Evolutionary conservation across 345 rosid species (phyloP), one percentile per base, ranked within the genome.

Genomic region (Acer campestre): DNA sequence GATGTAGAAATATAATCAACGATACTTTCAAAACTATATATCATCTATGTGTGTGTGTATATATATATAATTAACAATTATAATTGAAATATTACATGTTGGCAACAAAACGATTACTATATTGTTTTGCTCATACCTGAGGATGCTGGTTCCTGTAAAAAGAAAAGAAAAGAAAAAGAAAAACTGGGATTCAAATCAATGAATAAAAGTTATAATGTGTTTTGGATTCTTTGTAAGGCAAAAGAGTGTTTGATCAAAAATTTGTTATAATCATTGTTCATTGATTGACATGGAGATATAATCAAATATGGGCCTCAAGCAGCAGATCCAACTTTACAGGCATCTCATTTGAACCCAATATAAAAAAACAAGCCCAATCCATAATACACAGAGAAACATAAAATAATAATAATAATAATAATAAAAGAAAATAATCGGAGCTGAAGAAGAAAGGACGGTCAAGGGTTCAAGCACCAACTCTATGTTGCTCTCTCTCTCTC

Each of bases 401-500:
- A 1, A 29, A 29, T 29, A 29, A 29, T 29, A 1, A 12, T n/a
- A 14, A 14, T 7, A 51, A 51, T 2, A 17, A 70, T 23, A 3
- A 46, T 13, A 2, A 7, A 67, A 18, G 14, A 40, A 42, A 4
- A 10, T 14, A 14, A 53, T 17, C 10, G 10, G 17, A 20, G 77
- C 61, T 4, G 58, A 53, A 16, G n/a, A 53, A 27, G 29, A 67
- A 20, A 5, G 53, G 4, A 42, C 53, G 16, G 4, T 20, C 67
- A 16, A 61, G 68, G 76, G 76, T 61, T 73, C 61, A 61, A 74
- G 77, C 17, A 46, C 68, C 20, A 59, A n/a, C 25, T 59, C 10
- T 59, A 23, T 56, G 61, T 56, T 56, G 20, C 4, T 56, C 9
- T n/a, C 10, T 61, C 10, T 61, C 16, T 5, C 9, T 31, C 10